Base-by-base conservation (phyloP, 1,284 basidiomycete genomes). In the Mycosarcoma mackinlayi region DNA sequence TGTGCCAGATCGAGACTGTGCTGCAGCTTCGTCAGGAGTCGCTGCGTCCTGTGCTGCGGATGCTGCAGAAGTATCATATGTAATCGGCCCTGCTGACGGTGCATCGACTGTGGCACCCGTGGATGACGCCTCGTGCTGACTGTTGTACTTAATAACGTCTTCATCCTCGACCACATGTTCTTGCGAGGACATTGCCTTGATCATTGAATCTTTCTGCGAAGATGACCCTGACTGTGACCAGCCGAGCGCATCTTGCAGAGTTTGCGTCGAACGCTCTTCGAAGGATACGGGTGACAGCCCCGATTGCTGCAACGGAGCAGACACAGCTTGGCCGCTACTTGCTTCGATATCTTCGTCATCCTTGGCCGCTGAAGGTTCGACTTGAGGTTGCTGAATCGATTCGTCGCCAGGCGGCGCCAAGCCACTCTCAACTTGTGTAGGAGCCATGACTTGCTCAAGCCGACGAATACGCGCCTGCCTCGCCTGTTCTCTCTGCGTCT, bases 391-490 rank as follows among this genome's bases (percentile, higher is more conserved):
- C n/a, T n/a, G n/a, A n/a, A n/a, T n/a, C n/a, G n/a, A n/a, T 23
- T 10, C n/a, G n/a, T n/a, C n/a, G n/a, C n/a, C n/a, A n/a, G n/a
- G n/a, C n/a, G n/a, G n/a, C n/a, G n/a, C n/a, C 5, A 41, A 10
- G 39, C 21, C n/a, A n/a, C n/a, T 18, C 16, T 13, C 41, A 21
- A 4, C 14, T 14, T 24, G 30, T 16, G 3, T 18, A 9, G 24
- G 27, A 18, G 25, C 21, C 18, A 38, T 19, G 18, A 44, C 30
- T 13, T 33, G 47, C 27, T 46, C 53, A 7, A 65, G 38, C 6
- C 42, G 41, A 7, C 51, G 55, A n/a, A 65, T 30, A 4, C 62
- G 51, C n/a, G 62, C 62, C 31, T 34, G 51, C 21, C 62, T 49
- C 4, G 62, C 62, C 18, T 54, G 62, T 11, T 54, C 55, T 18